Evolutionary conservation across 345 rosid genomes (phyloP), one percentile per base, ranked within the genome.

Genomic region (Gossypium herbaceum): DNA sequence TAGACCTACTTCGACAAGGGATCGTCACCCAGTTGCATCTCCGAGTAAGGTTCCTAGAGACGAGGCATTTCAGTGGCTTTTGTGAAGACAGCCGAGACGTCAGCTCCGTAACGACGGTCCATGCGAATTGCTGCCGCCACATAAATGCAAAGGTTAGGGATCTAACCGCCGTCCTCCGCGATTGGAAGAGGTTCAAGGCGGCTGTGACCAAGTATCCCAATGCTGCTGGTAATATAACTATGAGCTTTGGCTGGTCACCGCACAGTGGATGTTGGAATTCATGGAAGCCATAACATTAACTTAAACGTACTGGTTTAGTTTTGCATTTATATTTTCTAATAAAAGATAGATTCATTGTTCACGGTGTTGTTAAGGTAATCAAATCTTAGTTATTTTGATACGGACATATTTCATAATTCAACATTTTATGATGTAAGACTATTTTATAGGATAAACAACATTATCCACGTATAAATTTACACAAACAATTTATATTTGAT

Each of bases 121-220:
- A 94, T 45, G 92, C 98, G 13, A 94, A 94, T 48, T 94, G 98
- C 68, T 92, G 98, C 60, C 91, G 88, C 20, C 89, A 84, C 11
- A 84, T 92, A 6, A 51, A 70, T 8, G 95, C 98, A 13, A 94
- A 94, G 83, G 70, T 92, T 13, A 51, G 24, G 45, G 98, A 92
- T 72, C 81, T 92, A 0, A 81, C 76, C 48, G 79, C 29, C 2
- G 94, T 89, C 60, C 82, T 94, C 59, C 77, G 73, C 11, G 86
- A 85, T 47, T 92, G 97, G 98, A 91, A 84, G 81, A 77, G 77
- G 59, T 86, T 84, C 79, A 84, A 75, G 79, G 43, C 41, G 6
- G 12, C 20, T 3, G 54, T 22, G 11, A 27, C 22, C 3, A n/a
- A 47, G 44, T 15, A 50, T 29, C 72, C 72, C 79, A 9, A 20